Evolutionary conservation across 139 green algal genomes (phyloP).

Genomic region (Chlamydomonas sphaeroides): DNA sequence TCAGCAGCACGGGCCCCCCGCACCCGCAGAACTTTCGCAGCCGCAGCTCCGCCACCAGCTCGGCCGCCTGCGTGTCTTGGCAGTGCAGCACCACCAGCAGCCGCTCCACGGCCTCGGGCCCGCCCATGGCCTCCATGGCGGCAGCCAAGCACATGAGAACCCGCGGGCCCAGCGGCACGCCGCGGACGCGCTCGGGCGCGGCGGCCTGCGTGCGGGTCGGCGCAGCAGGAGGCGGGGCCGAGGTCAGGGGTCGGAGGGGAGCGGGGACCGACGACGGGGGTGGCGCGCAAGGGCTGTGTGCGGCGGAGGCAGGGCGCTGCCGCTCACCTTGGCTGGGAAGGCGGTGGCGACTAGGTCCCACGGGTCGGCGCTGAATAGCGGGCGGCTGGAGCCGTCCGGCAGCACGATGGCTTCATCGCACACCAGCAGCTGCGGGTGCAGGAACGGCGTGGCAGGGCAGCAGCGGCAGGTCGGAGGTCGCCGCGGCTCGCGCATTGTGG

Average conservation of each 20-base stretch:
- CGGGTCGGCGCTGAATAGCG: constrained; percentile 40
- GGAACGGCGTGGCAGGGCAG: neutral
- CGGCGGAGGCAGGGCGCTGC: neutral
- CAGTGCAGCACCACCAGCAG: constrained; percentile 50
- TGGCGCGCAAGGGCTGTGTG: neutral
- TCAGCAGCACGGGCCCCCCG: no score
- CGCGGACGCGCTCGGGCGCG: constrained; percentile 5
- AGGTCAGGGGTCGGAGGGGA: neutral
- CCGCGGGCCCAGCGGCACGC: constrained; percentile 22
- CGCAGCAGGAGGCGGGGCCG: neutral
- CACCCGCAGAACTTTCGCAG: constrained; percentile 17
- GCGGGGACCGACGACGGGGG: neutral
- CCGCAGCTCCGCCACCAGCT: constrained; percentile 15
- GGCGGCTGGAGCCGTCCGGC: neutral
- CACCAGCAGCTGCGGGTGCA: constrained; percentile 1
- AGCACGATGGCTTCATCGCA: constrained; percentile 15
- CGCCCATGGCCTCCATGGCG: constrained; percentile 36
- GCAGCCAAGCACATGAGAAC: constrained; percentile 38
- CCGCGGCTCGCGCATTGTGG: no score
- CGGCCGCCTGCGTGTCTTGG: constrained; percentile 19
- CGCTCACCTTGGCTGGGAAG: constrained; percentile 21
- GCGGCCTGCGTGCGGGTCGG: neutral
- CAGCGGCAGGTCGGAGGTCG: neutral
- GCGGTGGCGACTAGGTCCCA: constrained; percentile 40
- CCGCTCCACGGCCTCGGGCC: constrained; percentile 16